Conservation (phyloP, 179 eudicot species). For the Actinidia polygama region DNA sequence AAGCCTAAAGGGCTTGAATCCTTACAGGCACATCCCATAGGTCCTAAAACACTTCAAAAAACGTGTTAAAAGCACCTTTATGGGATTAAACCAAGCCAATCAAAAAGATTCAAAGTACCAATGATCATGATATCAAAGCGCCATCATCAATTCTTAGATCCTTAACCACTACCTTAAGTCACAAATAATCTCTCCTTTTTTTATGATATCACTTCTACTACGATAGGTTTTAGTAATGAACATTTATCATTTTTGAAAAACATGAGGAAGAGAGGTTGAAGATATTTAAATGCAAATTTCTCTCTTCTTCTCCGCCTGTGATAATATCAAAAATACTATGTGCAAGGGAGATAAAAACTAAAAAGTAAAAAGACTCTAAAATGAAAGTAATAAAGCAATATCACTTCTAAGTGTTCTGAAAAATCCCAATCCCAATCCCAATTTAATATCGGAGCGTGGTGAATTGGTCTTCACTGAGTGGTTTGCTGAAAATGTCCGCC, state of each 20-base stretch:
- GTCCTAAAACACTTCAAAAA: too few relatives aligned
- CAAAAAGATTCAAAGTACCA: too few relatives aligned
- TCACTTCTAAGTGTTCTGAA: not conserved
- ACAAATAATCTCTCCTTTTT: not conserved
- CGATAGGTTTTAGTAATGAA: not conserved
- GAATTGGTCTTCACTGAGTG: not conserved
- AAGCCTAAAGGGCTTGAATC: too few relatives aligned
- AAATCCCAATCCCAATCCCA: not conserved
- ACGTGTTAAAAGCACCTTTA: too few relatives aligned
- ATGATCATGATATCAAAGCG: too few relatives aligned
- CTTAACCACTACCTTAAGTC: not conserved
- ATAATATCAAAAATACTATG: not conserved
- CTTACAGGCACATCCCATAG: too few relatives aligned
- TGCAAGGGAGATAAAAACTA: not conserved
- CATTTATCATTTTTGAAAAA: not conserved
- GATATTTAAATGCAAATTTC: not conserved
- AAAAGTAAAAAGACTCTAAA: not conserved
- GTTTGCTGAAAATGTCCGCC: not conserved
- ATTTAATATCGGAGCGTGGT: not conserved
- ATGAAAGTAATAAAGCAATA: not conserved
- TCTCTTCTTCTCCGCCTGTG: not conserved
- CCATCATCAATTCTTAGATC: too few relatives aligned
- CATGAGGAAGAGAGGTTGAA: too few relatives aligned
- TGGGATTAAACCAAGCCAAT: too few relatives aligned
- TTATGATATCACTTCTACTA: not conserved